These are phyloP conservation scores for Eucalyptus urophylla DNA, from an alignment of 345 rosid genomes.

Conservation along the genomic window DNA sequence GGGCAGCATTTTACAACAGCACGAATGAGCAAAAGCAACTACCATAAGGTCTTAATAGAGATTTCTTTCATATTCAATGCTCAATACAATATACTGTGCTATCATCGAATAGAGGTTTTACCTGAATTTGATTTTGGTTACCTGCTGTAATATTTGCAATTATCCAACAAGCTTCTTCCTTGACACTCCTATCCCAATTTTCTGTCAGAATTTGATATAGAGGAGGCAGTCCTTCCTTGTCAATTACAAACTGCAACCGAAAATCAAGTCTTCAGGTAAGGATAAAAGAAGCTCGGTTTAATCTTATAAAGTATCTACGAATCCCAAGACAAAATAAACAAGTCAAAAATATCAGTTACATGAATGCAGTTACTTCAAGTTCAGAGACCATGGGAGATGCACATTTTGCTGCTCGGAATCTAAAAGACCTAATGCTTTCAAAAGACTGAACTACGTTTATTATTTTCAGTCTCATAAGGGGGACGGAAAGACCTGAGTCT, in stretches of 20 bases:
- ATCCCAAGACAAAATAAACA: neutral
- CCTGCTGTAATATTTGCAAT: conserved; percentile 83
- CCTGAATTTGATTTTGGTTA: conserved; percentile 30
- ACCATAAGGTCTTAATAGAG: neutral
- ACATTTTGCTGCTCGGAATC: neutral
- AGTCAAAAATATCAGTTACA: neutral
- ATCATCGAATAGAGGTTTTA: neutral
- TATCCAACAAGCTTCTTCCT: conserved; percentile 81
- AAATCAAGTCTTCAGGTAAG: neutral
- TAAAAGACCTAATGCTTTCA: neutral
- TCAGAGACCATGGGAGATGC: neutral
- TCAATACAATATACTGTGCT: neutral
- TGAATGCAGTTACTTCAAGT: neutral
- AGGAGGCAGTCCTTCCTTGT: conserved; percentile 47
- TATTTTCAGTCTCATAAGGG: neutral
- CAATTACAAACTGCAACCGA: conserved; percentile 55
- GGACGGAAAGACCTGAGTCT: conserved; percentile 47
- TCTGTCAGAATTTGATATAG: conserved; percentile 50
- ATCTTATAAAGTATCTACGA: neutral
- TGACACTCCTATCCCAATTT: conserved; percentile 56
- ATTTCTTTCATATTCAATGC: neutral
- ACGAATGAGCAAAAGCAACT: neutral
- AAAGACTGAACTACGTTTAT: neutral
- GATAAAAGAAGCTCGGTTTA: neutral
- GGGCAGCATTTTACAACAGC: neutral